These are phyloP conservation scores for Hymenoscyphus linearis DNA, from an alignment of 2,329 filamentous ascomycete genomes.

Conservation along the genomic window DNA sequence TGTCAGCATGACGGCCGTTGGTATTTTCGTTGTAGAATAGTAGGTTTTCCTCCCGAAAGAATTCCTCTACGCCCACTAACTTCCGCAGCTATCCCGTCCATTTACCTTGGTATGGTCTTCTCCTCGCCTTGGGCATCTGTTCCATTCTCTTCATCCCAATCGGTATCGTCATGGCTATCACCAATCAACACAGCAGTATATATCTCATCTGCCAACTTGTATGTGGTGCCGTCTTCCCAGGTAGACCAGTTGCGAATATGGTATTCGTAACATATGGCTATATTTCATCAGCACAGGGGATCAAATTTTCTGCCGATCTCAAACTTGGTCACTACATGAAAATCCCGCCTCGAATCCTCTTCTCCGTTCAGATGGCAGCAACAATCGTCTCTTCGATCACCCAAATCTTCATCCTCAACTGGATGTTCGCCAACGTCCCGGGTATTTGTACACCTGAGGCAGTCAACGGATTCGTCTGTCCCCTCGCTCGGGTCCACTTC, in stretches of 20 bases:
- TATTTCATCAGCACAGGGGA: constrained; percentile 81
- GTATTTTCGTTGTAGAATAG: constrained; percentile 82
- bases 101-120: constrained; percentile 79
- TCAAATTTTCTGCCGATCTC: constrained; percentile 82
- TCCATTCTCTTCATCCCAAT: constrained; percentile 83
- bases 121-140: constrained; percentile 73
- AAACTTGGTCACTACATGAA: constrained; percentile 90
- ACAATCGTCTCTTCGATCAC: constrained; percentile 73
- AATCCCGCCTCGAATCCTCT: constrained; percentile 73
- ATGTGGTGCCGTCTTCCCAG: constrained; percentile 76
- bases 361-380: constrained; percentile 71
- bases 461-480: constrained; percentile 84
- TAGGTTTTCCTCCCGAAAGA: constrained; percentile 40
- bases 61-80: constrained; percentile 16
- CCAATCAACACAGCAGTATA: constrained; percentile 81
- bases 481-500: constrained; percentile 82
- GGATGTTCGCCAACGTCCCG: constrained; percentile 77
- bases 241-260: constrained; percentile 85
- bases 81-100: constrained; percentile 67
- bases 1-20: constrained; percentile 68
- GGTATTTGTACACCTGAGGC: constrained; percentile 73
- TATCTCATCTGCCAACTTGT: constrained; percentile 84
- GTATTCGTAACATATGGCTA: constrained; percentile 90
- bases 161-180: constrained; percentile 89
- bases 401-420: constrained; percentile 80